Conservation (phyloP, 768 basidiomycete species). For the Pleurotus tuber-regium region DNA sequence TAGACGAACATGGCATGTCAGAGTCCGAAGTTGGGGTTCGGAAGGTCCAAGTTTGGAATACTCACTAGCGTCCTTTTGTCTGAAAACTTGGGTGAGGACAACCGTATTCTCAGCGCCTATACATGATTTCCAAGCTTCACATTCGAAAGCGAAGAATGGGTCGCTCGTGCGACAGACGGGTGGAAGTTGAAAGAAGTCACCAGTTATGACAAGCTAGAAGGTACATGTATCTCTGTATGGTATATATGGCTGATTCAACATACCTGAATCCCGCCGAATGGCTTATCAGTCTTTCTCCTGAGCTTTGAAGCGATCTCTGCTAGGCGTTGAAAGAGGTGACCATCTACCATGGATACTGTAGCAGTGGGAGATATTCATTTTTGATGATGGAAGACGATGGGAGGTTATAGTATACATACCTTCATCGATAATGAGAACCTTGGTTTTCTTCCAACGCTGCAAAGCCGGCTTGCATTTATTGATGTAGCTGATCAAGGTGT, state of each 20-base stretch:
- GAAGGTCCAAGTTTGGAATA: not conserved
- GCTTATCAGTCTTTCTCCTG: slow-evolving; percentile 42
- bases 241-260: not conserved
- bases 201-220: slow-evolving; percentile 64
- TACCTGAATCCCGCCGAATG: slow-evolving; percentile 81
- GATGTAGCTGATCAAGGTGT: slow-evolving; percentile 50
- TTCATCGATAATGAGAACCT: slow-evolving; percentile 63
- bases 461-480: slow-evolving; percentile 67
- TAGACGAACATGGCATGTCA: not conserved
- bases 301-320: slow-evolving; percentile 51
- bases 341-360: slow-evolving; percentile 82
- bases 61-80: slow-evolving; percentile 71
- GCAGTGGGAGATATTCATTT: slow-evolving; percentile 21
- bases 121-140: slow-evolving; percentile 58
- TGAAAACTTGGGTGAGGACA: slow-evolving; percentile 68
- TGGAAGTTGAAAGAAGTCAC: slow-evolving; percentile 85
- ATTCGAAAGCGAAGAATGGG: slow-evolving; percentile 75
- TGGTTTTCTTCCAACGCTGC: slow-evolving; percentile 64
- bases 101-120: slow-evolving; percentile 48
- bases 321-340: slow-evolving; percentile 70
- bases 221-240: not conserved
- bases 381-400: not conserved
- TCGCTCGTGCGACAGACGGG: slow-evolving; percentile 57
- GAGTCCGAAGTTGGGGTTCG: not conserved
- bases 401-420: slow-evolving; percentile 27